Evolutionary conservation across 495 filamentous ascomycete genomes (phyloP).

Genomic region (Penicillium pancosmium): DNA sequence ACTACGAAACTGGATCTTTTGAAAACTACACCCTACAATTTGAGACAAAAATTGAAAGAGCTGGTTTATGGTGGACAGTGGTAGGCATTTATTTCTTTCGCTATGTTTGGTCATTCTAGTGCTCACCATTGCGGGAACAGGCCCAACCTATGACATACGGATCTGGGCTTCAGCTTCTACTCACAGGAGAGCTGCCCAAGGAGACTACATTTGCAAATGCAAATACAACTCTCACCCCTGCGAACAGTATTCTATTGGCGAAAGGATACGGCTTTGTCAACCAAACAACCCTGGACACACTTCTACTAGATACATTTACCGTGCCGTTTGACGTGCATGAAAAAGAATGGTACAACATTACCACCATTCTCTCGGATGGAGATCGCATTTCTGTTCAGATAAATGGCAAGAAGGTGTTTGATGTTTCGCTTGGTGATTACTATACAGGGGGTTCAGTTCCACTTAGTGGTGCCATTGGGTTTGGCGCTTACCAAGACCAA

Average conservation of each 20-base stretch:
- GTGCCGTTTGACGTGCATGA: constrained; percentile 12
- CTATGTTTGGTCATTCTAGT: background rate
- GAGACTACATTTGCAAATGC: constrained; percentile 6
- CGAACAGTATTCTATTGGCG: constrained; percentile 8
- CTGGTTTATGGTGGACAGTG: constrained; percentile 10
- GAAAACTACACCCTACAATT: constrained; percentile 11
- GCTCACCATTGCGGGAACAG: background rate
- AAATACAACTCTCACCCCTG: constrained; percentile 3
- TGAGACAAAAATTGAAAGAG: constrained; percentile 8
- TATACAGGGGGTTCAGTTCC: constrained; percentile 5
- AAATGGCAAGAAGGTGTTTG: constrained; percentile 3
- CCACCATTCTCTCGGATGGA: constrained; percentile 5
- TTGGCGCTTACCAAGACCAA: constrained; percentile 12
- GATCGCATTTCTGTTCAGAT: constrained; percentile 9
- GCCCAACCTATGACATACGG: background rate
- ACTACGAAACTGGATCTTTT: background rate
- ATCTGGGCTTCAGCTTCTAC: constrained; percentile 9
- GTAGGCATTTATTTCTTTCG: background rate
- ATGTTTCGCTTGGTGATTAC: constrained; percentile 4
- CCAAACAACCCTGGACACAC: constrained; percentile 10
- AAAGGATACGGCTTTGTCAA: constrained; percentile 13
- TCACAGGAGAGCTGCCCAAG: constrained; percentile 4
- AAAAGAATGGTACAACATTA: constrained; percentile 13
- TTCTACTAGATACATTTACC: constrained; percentile 3
- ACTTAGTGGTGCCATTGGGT: constrained; percentile 1